phyloP scores from a whole-genome alignment of 768 basidiomycete species.

The Russula earlei region DNA sequence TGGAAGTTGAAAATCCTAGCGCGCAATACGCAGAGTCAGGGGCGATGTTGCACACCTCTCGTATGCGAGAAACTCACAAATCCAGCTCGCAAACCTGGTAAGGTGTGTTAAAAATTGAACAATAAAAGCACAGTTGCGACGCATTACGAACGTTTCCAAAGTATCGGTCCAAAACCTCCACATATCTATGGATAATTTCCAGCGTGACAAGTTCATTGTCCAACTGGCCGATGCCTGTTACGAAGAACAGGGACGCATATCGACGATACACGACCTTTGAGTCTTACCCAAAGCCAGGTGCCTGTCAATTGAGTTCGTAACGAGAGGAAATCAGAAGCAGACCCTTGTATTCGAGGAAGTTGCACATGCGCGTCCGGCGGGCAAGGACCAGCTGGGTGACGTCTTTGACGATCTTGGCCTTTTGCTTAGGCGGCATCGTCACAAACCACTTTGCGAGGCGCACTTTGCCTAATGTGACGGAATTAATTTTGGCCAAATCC shows the following conservation, averaged over 20 bases:
- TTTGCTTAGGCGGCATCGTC: conserved; percentile 70
- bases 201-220: conserved; percentile 92
- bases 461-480: conserved; percentile 62
- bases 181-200: conserved; percentile 91
- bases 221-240: conserved; percentile 68
- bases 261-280: conserved; percentile 89
- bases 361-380: conserved; percentile 86
- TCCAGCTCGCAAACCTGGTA: conserved; percentile 85
- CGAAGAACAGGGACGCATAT: conserved; percentile 94
- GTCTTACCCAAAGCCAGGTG: conserved; percentile 32
- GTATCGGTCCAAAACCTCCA: conserved; percentile 75
- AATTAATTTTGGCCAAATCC: not conserved
- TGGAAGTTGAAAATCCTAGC: conserved; percentile 94
- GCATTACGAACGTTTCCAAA: conserved; percentile 72
- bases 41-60: not conserved
- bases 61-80: conserved; percentile 43
- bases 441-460: conserved; percentile 95
- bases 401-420: conserved; percentile 90
- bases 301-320: not conserved
- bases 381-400: conserved; percentile 88
- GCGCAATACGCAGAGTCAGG: not conserved
- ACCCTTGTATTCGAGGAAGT: conserved; percentile 97
- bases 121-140: not conserved
- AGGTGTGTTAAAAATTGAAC: not conserved
- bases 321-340: conserved; percentile 20